Percentiles rank a stretch among this genome's conserved stretches.
Evolutionary conservation across 1,284 basidiomycete genomes (phyloP).

Genomic region (Prillingera fragicola): DNA sequence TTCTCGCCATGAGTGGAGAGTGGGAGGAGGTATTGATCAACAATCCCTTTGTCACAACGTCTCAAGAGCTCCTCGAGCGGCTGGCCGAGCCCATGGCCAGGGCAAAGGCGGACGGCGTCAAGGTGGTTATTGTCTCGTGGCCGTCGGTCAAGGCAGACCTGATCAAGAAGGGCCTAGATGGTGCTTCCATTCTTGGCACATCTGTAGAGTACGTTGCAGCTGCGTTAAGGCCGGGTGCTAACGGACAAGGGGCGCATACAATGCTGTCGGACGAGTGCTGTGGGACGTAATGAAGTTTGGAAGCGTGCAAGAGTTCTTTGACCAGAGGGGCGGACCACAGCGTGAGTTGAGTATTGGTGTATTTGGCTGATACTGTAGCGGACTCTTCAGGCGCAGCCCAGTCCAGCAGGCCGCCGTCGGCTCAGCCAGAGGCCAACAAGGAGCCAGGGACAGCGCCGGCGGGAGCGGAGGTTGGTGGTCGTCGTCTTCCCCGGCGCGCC

Average conservation of each 20-base stretch:
- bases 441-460: too few relatives aligned
- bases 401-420: background rate
- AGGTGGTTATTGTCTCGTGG: constrained; percentile 23
- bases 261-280: constrained; percentile 22
- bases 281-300: constrained; percentile 30
- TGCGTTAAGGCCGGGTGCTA: background rate
- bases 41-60: constrained; percentile 10
- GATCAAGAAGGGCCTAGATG: constrained; percentile 15
- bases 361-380: background rate
- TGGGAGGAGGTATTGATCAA: constrained; percentile 33
- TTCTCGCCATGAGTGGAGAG: constrained; percentile 34
- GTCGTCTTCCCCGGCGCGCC: background rate
- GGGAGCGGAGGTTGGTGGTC: background rate
- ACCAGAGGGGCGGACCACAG: background rate
- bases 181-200: constrained; percentile 10
- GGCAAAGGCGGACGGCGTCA: constrained; percentile 6
- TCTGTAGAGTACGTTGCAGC: constrained; percentile 21
- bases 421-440: too few relatives aligned
- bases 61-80: constrained; percentile 21
- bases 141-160: constrained; percentile 20
- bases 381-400: background rate
- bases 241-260: constrained; percentile 18
- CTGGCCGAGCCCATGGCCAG: constrained; percentile 18
- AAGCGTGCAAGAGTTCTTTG: constrained; percentile 23
- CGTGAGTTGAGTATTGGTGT: background rate